phyloP scores from a whole-genome alignment of 495 filamentous ascomycete species.

The Talaromyces wortmannii region DNA sequence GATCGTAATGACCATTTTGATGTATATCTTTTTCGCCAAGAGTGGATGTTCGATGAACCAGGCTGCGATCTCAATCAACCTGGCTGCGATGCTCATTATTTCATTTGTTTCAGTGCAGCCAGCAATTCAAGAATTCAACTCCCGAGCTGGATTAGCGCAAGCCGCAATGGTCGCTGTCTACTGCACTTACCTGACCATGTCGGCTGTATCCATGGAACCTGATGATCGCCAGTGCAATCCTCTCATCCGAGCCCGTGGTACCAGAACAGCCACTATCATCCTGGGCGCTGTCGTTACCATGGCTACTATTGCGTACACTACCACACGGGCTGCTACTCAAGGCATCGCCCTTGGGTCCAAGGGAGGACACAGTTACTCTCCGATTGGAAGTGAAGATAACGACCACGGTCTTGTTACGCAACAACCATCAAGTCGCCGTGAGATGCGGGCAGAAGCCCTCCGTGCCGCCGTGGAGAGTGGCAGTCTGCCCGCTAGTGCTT shows the following conservation, averaged over 20 bases:
- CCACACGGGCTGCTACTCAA: constrained; percentile 92
- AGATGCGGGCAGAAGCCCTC: constrained; percentile 89
- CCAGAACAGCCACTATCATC: constrained; percentile 82
- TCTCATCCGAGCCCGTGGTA: constrained; percentile 77
- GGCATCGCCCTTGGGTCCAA: constrained; percentile 72
- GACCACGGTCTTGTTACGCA: constrained; percentile 85
- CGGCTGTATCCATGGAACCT: constrained; percentile 96
- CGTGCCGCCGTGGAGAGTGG: constrained; percentile 89
- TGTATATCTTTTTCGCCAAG: constrained; percentile 93
- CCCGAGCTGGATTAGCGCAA: constrained; percentile 88
- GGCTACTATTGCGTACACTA: constrained; percentile 95
- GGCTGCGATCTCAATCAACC: constrained; percentile 69
- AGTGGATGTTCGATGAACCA: constrained; percentile 92
- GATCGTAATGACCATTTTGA: constrained; percentile 87
- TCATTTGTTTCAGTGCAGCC: constrained; percentile 87
- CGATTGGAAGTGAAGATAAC: constrained; percentile 59
- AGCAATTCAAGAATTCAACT: constrained; percentile 82
- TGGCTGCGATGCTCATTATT: constrained; percentile 74
- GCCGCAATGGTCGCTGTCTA: constrained; percentile 96
- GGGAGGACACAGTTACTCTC: constrained; percentile 52
- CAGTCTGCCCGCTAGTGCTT: constrained; percentile 81
- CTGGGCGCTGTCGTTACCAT: constrained; percentile 93
- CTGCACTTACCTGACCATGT: constrained; percentile 98
- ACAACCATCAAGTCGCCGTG: constrained; percentile 71
- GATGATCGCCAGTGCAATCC: constrained; percentile 95